A percentile compares a stretch with the other conserved stretches of the same genome.
Evolutionary conservation across 805 yeast genomes (phyloP).

Genomic region (Pichia californica): DNA sequence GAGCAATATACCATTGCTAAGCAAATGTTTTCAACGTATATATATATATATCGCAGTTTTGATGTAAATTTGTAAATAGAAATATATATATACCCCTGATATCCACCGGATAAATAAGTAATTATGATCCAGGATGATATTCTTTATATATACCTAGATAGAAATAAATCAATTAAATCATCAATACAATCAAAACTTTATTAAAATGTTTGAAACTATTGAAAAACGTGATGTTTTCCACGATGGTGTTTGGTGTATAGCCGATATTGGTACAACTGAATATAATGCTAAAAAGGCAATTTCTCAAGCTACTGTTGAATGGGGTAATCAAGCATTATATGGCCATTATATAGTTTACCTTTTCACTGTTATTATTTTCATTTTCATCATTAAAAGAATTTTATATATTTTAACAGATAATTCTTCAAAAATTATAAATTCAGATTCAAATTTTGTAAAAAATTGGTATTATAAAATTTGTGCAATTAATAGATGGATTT

Average conservation of each 20-base stretch:
- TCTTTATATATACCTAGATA: too few species aligned
- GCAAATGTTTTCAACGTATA: too few species aligned
- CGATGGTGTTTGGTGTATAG: constrained; percentile 16
- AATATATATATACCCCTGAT: too few species aligned
- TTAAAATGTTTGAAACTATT: neutral
- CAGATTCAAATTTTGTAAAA: constrained; percentile 3
- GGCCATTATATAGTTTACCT: constrained; percentile 36
- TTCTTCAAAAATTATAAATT: constrained; percentile 1
- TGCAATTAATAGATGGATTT: constrained; percentile 27
- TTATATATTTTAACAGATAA: constrained; percentile 17
- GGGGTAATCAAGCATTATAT: constrained; percentile 27
- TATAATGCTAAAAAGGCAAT: constrained; percentile 18
- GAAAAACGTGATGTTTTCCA: neutral
- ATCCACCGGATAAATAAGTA: too few species aligned
- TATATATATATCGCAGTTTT: too few species aligned
- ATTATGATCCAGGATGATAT: too few species aligned
- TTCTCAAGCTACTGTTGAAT: constrained; percentile 29
- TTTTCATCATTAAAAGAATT: constrained; percentile 29
- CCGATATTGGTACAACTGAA: constrained; percentile 16
- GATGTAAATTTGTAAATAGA: too few species aligned
- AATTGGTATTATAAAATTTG: constrained; percentile 16
- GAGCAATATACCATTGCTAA: too few species aligned
- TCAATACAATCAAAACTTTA: too few species aligned
- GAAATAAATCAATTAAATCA: too few species aligned
- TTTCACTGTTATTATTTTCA: constrained; percentile 32